A percentile compares a stretch with the other conserved stretches of the same genome.
phyloP scores from a whole-genome alignment of 2,329 filamentous ascomycete genomes.

The Calonectria crousiana region DNA sequence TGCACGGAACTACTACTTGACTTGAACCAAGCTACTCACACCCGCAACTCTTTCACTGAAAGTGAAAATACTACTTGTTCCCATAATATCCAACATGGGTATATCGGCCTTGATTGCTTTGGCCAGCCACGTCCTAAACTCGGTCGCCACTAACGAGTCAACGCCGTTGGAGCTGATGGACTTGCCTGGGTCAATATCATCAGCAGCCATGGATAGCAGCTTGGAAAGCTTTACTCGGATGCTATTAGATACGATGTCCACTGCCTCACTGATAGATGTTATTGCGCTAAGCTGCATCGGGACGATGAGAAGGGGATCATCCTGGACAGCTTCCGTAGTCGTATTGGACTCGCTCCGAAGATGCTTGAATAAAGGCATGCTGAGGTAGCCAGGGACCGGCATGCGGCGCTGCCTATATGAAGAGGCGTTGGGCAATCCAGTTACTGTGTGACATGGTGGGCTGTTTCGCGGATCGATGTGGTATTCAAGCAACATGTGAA shows the following conservation, averaged over 20 bases:
- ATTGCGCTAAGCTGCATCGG: background rate
- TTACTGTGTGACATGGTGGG: conserved; percentile 1
- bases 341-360: conserved; percentile 2
- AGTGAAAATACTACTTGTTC: conserved; percentile 8
- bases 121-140: conserved; percentile 1
- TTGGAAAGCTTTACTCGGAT: background rate
- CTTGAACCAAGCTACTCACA: background rate
- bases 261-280: background rate
- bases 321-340: background rate
- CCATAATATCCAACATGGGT: conserved; percentile 5
- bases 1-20: background rate
- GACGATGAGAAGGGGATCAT: conserved; percentile 1
- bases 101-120: background rate
- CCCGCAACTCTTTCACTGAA: conserved; percentile 5
- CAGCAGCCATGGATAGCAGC: background rate
- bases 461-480: conserved; percentile 2
- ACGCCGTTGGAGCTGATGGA: background rate
- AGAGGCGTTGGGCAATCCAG: conserved; percentile 8
- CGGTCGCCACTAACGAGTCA: background rate
- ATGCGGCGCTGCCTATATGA: conserved; percentile 10
- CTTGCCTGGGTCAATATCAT: background rate
- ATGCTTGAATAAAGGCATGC: conserved; percentile 14
- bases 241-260: background rate
- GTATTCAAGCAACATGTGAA: conserved; percentile 1
- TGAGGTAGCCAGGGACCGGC: conserved; percentile 13